Evolutionary conservation across 2,329 filamentous ascomycete genomes (phyloP).

Genomic region (Microascus cirrosus): DNA sequence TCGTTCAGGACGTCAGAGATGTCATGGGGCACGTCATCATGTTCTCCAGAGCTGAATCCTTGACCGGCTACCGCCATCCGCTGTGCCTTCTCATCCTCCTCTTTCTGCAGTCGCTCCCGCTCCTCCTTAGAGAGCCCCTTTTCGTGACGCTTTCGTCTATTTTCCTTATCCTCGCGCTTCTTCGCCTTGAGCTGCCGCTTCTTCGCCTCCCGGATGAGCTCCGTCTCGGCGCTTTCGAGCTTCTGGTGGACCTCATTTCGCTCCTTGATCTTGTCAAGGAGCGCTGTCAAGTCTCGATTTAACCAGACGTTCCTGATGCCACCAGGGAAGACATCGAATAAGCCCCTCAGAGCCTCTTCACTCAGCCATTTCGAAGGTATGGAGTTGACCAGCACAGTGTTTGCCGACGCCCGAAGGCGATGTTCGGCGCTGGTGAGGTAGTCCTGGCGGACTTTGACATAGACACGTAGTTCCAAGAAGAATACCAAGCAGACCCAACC

Average conservation of each 20-base stretch:
- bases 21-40: conserved; percentile 41
- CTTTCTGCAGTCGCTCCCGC: conserved; percentile 30
- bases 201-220: conserved; percentile 69
- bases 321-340: conserved; percentile 94
- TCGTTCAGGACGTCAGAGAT: conserved; percentile 34
- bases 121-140: conserved; percentile 41
- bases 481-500: conserved; percentile 80
- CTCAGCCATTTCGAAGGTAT: conserved; percentile 89
- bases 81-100: conserved; percentile 37
- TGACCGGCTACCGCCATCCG: conserved; percentile 35
- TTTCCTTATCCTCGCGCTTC: conserved; percentile 52
- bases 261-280: conserved; percentile 73
- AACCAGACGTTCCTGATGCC: conserved; percentile 95
- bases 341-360: conserved; percentile 64
- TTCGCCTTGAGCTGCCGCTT: conserved; percentile 63
- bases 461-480: conserved; percentile 75
- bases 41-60: conserved; percentile 40
- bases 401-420: conserved; percentile 83
- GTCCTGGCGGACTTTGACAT: conserved; percentile 87
- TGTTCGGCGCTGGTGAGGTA: conserved; percentile 93
- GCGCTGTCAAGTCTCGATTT: conserved; percentile 74
- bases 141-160: conserved; percentile 38
- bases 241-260: conserved; percentile 59
- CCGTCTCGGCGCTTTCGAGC: conserved; percentile 75
- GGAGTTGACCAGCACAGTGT: conserved; percentile 83